Percentiles rank a stretch among this genome's conserved stretches.
These are phyloP conservation scores for Tylopilus intermedius DNA, from an alignment of 768 basidiomycete species.

Conservation along the genomic window DNA sequence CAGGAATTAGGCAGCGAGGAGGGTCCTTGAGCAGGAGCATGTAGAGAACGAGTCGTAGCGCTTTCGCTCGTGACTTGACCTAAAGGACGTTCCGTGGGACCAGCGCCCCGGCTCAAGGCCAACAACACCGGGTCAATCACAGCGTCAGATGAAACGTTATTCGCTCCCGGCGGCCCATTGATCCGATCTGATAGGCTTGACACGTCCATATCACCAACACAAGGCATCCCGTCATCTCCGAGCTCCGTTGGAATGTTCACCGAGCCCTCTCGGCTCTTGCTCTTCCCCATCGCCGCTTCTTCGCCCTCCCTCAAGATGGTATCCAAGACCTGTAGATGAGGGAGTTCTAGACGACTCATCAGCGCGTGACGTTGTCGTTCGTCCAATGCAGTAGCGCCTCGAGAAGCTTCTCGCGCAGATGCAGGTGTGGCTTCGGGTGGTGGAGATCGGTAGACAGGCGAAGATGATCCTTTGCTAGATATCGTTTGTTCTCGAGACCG, in stretches of 20 bases:
- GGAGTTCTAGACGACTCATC: conserved; percentile 26
- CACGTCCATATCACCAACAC: background rate
- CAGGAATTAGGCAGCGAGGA: background rate
- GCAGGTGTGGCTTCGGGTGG: background rate
- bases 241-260: background rate
- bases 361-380: conserved; percentile 21
- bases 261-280: conserved; percentile 11
- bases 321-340: conserved; percentile 34
- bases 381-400: background rate
- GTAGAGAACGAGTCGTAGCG: background rate
- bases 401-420: background rate
- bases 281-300: conserved; percentile 12
- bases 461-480: background rate
- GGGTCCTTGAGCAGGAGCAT: background rate
- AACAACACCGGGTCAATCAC: conserved; percentile 31
- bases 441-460: background rate
- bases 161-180: background rate
- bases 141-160: conserved; percentile 5
- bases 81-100: background rate
- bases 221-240: conserved; percentile 4
- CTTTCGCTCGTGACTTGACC: background rate
- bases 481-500: background rate
- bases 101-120: conserved; percentile 19
- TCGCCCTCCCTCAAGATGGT: conserved; percentile 31
- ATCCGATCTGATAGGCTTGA: background rate